A percentile compares a stretch with the other conserved stretches of the same genome.
Evolutionary conservation across 768 basidiomycete genomes (phyloP).

Genomic region (Pleurotus djamor): DNA sequence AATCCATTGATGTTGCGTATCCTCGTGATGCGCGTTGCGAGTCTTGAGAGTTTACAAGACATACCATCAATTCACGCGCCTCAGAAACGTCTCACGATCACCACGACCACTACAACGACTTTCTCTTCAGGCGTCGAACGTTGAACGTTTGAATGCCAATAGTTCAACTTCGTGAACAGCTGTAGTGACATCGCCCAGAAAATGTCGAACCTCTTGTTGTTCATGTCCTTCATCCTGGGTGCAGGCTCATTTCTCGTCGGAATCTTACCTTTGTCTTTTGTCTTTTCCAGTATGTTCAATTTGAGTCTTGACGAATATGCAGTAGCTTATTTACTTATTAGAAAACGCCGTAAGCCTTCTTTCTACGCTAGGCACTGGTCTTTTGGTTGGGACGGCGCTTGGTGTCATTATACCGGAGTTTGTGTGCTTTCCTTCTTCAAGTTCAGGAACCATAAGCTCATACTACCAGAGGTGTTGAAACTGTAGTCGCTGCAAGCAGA

Average conservation of each 20-base stretch:
- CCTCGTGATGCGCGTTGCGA: too few species aligned
- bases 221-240: constrained; percentile 64
- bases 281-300: constrained; percentile 59
- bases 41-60: neutral
- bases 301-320: constrained; percentile 8
- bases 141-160: too few species aligned
- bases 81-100: neutral
- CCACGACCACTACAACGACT: neutral
- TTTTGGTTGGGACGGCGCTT: constrained; percentile 86
- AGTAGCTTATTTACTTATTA: constrained; percentile 19
- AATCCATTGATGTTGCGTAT: too few species aligned
- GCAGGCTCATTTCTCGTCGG: constrained; percentile 66
- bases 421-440: constrained; percentile 26
- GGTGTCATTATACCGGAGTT: constrained; percentile 95
- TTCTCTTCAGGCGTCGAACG: neutral
- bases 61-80: neutral
- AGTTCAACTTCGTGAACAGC: neutral
- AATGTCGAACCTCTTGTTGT: constrained; percentile 27
- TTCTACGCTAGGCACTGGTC: constrained; percentile 69
- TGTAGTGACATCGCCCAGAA: neutral
- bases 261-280: constrained; percentile 71
- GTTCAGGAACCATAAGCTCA: neutral
- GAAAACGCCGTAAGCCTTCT: constrained; percentile 40
- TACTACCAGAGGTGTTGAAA: constrained; percentile 68
- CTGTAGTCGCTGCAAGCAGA: constrained; percentile 25